These are phyloP conservation scores for Parascedosporium putredinis DNA, from an alignment of 2,329 filamentous ascomycete genomes.

Conservation along the genomic window DNA sequence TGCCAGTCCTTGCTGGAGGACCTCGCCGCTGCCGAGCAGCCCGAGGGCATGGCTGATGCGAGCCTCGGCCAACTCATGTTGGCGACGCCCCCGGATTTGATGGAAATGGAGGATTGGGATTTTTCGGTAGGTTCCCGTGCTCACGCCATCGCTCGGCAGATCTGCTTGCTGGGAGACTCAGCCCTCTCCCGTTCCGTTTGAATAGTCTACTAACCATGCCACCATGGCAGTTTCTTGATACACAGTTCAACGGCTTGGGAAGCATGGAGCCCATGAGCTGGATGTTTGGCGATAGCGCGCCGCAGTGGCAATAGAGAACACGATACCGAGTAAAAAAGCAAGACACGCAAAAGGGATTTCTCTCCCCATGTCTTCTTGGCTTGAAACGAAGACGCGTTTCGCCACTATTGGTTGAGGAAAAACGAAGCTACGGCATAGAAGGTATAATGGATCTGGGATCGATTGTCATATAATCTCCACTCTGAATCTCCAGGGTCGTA, in stretches of 20 bases:
- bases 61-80: not conserved
- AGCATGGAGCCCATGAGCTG: not conserved
- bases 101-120: constrained; percentile 15
- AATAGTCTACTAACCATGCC: not conserved
- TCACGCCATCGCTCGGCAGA: not conserved
- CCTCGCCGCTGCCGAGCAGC: constrained; percentile 11
- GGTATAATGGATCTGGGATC: no score
- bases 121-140: constrained; percentile 16
- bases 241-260: not conserved
- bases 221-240: not conserved
- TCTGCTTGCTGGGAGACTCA: not conserved
- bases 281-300: not conserved
- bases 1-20: constrained; percentile 24
- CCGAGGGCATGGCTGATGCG: constrained; percentile 4
- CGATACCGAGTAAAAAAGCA: no score
- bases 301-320: no score
- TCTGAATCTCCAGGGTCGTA: no score
- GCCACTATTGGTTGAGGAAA: no score
- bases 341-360: no score
- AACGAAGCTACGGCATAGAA: no score
- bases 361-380: no score
- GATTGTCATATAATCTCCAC: no score
- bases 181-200: not conserved
- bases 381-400: no score
- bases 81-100: constrained; percentile 7